A percentile compares a stretch with the other conserved stretches of the same genome.
Conservation (phyloP, 2,329 filamentous ascomycete species). For the Fusarium agapanthi region DNA sequence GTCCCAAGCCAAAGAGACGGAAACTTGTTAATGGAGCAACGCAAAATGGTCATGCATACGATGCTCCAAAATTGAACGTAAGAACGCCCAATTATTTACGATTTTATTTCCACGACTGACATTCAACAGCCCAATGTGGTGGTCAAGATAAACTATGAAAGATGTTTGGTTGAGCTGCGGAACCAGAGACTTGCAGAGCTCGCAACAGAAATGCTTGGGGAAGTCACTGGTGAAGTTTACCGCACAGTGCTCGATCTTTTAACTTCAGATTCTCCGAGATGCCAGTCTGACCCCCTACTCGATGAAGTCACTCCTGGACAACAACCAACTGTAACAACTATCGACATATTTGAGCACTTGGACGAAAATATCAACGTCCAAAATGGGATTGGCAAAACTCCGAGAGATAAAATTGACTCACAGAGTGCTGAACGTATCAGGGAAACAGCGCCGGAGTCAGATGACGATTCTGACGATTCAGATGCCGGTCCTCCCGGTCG, state of each 20-base stretch:
- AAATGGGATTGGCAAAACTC: slow-evolving; percentile 65
- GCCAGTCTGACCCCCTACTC: slow-evolving; percentile 64
- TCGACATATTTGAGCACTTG: slow-evolving; percentile 65
- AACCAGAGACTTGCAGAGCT: slow-evolving; percentile 80
- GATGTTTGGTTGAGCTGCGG: slow-evolving; percentile 82
- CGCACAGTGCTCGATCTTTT: slow-evolving; percentile 74
- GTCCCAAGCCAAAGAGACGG: slow-evolving; percentile 58
- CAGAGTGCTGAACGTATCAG: slow-evolving; percentile 60
- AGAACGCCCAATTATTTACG: slow-evolving; percentile 41
- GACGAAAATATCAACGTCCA: slow-evolving; percentile 62
- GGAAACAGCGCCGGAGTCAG: slow-evolving; percentile 46
- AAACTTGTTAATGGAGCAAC: slow-evolving; percentile 61
- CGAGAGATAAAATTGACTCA: slow-evolving; percentile 56
- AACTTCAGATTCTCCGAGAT: slow-evolving; percentile 73
- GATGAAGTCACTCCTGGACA: slow-evolving; percentile 45
- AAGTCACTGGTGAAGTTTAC: slow-evolving; percentile 81
- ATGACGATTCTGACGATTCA: slow-evolving; percentile 49
- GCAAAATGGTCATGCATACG: slow-evolving; percentile 47
- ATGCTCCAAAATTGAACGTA: slow-evolving; percentile 63
- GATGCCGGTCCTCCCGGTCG: slow-evolving; percentile 43
- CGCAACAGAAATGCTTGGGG: slow-evolving; percentile 74
- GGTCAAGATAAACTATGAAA: slow-evolving; percentile 84
- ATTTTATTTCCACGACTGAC: slow-evolving; percentile 40
- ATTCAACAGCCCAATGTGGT: slow-evolving; percentile 70
- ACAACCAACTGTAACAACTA: slow-evolving; percentile 57